Evolutionary conservation across 2,329 filamentous ascomycete genomes (phyloP).

Genomic region (Diplodia mutila): DNA sequence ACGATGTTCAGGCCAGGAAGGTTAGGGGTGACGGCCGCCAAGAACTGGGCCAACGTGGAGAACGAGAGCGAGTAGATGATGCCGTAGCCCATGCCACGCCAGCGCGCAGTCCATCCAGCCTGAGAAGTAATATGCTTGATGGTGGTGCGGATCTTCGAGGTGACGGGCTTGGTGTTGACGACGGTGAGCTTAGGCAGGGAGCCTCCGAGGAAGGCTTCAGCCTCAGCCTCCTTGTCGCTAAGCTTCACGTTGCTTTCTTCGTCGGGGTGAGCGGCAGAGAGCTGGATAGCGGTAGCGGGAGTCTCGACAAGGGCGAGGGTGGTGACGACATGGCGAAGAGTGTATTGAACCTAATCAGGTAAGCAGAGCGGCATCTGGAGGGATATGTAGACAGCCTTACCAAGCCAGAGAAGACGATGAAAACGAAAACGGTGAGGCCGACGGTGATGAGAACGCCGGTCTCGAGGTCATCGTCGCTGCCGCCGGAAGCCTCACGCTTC

Average conservation of each 20-base stretch:
- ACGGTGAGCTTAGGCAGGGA: conserved; percentile 43
- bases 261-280: conserved; percentile 54
- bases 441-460: conserved; percentile 37
- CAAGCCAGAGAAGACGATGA: conserved; percentile 48
- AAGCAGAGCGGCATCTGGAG: not conserved
- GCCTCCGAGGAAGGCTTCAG: conserved; percentile 39
- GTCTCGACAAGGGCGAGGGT: conserved; percentile 68
- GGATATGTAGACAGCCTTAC: conserved; percentile 35
- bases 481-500: conserved; percentile 30
- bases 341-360: conserved; percentile 52
- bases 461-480: conserved; percentile 34
- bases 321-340: conserved; percentile 62
- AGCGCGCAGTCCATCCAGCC: conserved; percentile 67
- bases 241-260: conserved; percentile 45
- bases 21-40: conserved; percentile 47
- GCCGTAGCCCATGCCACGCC: conserved; percentile 67
- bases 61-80: conserved; percentile 43
- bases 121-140: conserved; percentile 64
- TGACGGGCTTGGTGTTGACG: conserved; percentile 62
- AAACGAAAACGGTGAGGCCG: conserved; percentile 41
- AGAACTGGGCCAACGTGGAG: conserved; percentile 47
- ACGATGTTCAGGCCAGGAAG: conserved; percentile 55
- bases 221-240: conserved; percentile 41
- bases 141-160: conserved; percentile 61
- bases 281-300: conserved; percentile 55